Evolutionary conservation across 805 yeast species (phyloP).

Genomic region (Candida easanensis): DNA sequence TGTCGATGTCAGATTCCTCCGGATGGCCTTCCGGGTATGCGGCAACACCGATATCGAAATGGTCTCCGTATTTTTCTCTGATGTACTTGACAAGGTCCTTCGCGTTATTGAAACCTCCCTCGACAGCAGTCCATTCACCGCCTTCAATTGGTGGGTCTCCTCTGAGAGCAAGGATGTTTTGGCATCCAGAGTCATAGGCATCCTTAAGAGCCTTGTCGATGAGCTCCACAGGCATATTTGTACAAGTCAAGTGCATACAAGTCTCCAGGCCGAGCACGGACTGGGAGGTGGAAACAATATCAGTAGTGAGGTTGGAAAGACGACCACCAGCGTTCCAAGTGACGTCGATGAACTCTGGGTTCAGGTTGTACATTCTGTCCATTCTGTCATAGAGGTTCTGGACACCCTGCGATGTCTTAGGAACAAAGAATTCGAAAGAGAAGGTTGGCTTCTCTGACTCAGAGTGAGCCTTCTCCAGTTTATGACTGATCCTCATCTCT

Average conservation of each 20-base stretch:
- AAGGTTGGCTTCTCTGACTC: conserved; percentile 57
- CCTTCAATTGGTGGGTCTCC: conserved; percentile 92
- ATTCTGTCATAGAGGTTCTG: conserved; percentile 94
- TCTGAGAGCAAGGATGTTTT: conserved; percentile 88
- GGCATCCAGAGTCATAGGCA: conserved; percentile 91
- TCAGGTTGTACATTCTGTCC: conserved; percentile 93
- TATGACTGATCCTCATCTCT: conserved; percentile 39
- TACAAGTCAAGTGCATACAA: conserved; percentile 97
- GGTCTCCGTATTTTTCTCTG: conserved; percentile 64
- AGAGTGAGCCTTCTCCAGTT: conserved; percentile 32
- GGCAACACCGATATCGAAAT: conserved; percentile 93
- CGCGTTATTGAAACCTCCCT: conserved; percentile 86
- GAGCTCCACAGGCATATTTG: conserved; percentile 80
- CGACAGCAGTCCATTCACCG: conserved; percentile 36
- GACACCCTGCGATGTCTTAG: conserved; percentile 95
- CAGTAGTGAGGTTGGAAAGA: conserved; percentile 77
- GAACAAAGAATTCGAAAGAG: conserved; percentile 96
- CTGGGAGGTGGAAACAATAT: conserved; percentile 88
- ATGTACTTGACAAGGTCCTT: conserved; percentile 81
- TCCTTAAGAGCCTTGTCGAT: conserved; percentile 82
- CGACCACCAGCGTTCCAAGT: conserved; percentile 99
- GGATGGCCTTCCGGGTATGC: conserved; percentile 99
- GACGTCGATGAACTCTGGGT: conserved; percentile 89
- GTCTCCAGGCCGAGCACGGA: conserved; percentile 90
- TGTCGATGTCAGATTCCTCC: conserved; percentile 57